Percentiles rank a stretch among this genome's conserved stretches.
phyloP scores from a whole-genome alignment of 805 yeast genomes.

The Candida dajiaensis region DNA sequence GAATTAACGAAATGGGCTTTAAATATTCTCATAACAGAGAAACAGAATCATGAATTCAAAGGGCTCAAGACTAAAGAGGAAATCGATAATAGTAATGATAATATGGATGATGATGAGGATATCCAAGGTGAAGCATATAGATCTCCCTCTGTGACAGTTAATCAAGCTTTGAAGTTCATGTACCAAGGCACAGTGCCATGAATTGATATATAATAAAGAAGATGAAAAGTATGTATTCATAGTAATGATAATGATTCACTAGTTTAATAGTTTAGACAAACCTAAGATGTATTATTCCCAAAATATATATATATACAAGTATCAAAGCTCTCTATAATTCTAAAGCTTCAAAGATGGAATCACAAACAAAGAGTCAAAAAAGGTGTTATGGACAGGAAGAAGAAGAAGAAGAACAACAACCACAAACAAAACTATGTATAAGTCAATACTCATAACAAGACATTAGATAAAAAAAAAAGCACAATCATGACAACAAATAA shows the following conservation, averaged over 20 bases:
- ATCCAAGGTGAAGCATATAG: constrained; percentile 7
- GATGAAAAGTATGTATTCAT: not conserved
- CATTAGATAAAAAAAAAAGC: not conserved
- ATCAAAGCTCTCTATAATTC: not conserved
- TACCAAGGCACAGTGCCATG: constrained; percentile 37
- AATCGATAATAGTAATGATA: constrained; percentile 16
- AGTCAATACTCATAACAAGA: not conserved
- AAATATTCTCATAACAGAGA: constrained; percentile 43
- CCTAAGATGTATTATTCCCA: not conserved
- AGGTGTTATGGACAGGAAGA: not conserved
- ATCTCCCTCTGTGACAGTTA: constrained; percentile 25
- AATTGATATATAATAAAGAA: no score
- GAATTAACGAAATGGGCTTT: constrained; percentile 68
- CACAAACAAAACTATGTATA: not conserved
- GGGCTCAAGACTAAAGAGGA: constrained; percentile 56
- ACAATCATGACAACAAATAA: not conserved
- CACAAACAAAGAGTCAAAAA: not conserved
- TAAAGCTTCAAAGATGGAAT: not conserved
- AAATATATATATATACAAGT: constrained; percentile 1
- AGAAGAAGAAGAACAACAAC: not conserved
- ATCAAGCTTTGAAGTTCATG: constrained; percentile 37
- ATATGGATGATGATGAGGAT: constrained; percentile 3
- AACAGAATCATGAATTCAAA: constrained; percentile 53
- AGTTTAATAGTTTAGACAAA: not conserved
- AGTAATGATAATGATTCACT: not conserved